phyloP scores from a whole-genome alignment of 805 yeast species.

The Pichia ethanolica region DNA sequence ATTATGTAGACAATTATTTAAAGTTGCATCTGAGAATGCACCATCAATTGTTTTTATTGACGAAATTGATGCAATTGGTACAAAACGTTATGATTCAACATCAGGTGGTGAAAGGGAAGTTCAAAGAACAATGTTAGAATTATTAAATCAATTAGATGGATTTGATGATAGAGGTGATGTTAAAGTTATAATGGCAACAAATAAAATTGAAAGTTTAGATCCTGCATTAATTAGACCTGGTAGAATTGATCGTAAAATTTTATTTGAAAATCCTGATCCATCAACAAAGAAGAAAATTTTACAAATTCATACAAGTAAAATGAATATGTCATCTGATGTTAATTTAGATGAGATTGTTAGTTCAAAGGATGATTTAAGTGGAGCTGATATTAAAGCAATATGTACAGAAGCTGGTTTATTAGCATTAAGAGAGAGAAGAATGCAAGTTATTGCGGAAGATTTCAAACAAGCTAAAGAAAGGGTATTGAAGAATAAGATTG shows the following conservation, averaged over 20 bases:
- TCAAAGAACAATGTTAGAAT: slow-evolving; percentile 95
- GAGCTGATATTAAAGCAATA: slow-evolving; percentile 96
- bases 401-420: slow-evolving; percentile 96
- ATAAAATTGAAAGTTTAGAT: slow-evolving; percentile 87
- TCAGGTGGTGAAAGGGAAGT: slow-evolving; percentile 97
- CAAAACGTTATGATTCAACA: slow-evolving; percentile 87
- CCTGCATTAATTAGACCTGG: slow-evolving; percentile 97
- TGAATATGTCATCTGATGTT: slow-evolving; percentile 84
- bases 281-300: slow-evolving; percentile 89
- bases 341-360: slow-evolving; percentile 83
- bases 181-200: slow-evolving; percentile 97
- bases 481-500: slow-evolving; percentile 92
- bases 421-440: slow-evolving; percentile 93
- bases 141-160: slow-evolving; percentile 92
- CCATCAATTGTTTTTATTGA: slow-evolving; percentile 98
- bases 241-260: slow-evolving; percentile 90
- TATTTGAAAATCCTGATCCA: slow-evolving; percentile 93
- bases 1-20: slow-evolving; percentile 87
- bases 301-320: slow-evolving; percentile 85
- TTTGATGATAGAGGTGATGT: slow-evolving; percentile 97
- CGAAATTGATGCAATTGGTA: slow-evolving; percentile 98
- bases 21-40: slow-evolving; percentile 93
- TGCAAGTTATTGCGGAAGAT: slow-evolving; percentile 94
- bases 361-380: slow-evolving; percentile 88
- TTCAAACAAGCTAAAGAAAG: slow-evolving; percentile 91